Evolutionary conservation across 2,329 filamentous ascomycete species (phyloP).

Genomic region (Sclerotinia trifoliorum): DNA sequence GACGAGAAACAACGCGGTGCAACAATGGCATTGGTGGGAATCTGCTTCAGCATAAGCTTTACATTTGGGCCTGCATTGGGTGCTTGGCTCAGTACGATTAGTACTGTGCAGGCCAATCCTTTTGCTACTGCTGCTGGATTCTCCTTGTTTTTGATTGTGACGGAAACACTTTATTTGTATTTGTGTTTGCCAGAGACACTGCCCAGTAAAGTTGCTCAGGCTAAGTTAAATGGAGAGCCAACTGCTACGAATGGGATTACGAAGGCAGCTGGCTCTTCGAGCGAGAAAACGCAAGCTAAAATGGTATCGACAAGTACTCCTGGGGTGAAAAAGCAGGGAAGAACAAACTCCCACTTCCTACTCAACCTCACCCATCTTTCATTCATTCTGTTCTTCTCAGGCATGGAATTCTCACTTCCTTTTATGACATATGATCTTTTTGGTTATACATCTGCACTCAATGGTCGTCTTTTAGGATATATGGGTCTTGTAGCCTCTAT

Average conservation of each 20-base stretch:
- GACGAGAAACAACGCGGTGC: conserved; percentile 79
- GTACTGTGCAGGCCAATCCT: conserved; percentile 79
- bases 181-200: conserved; percentile 82
- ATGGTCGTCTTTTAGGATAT: conserved; percentile 83
- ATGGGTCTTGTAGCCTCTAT: conserved; percentile 88
- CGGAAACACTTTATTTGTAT: conserved; percentile 88
- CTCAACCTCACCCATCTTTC: conserved; percentile 84
- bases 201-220: conserved; percentile 52
- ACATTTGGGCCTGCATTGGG: conserved; percentile 93
- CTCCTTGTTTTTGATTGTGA: conserved; percentile 77
- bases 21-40: conserved; percentile 95
- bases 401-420: conserved; percentile 95
- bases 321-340: conserved; percentile 31
- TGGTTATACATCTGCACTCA: conserved; percentile 72
- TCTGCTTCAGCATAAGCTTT: conserved; percentile 95
- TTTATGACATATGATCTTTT: conserved; percentile 98
- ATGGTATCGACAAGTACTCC: conserved; percentile 34
- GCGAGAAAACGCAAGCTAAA: conserved; percentile 25
- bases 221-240: conserved; percentile 32
- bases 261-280: conserved; percentile 24
- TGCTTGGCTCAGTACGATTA: conserved; percentile 77
- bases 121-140: conserved; percentile 92
- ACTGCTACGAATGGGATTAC: conserved; percentile 30
- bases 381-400: conserved; percentile 95
- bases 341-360: conserved; percentile 77